A percentile compares a stretch with the other conserved stretches of the same genome.
phyloP scores from a whole-genome alignment of 805 yeast species.

The Starmerella roubikii region DNA sequence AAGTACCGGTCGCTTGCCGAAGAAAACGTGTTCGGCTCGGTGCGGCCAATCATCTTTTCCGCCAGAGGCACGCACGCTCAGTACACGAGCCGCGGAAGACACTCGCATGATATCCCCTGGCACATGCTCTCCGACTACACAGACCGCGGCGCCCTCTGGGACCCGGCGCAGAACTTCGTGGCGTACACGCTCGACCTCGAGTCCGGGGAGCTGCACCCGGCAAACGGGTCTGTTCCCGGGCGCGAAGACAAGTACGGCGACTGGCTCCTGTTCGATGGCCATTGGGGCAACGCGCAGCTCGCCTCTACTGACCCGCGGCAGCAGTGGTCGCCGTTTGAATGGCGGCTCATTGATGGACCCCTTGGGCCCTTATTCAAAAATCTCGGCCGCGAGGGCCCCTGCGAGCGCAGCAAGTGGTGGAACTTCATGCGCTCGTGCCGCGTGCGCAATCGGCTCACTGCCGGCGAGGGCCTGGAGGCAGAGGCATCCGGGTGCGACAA shows the following conservation, averaged over 20 bases:
- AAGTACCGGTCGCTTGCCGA: conserved; percentile 59
- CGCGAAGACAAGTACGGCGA: conserved; percentile 44
- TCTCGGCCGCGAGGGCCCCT: conserved; percentile 51
- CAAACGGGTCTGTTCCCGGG: conserved; percentile 32
- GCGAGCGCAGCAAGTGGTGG: conserved; percentile 89
- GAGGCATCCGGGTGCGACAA: conserved; percentile 15
- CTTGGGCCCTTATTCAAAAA: conserved; percentile 77
- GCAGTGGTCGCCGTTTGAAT: conserved; percentile 74
- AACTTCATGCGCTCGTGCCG: conserved; percentile 75
- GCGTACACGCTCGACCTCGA: conserved; percentile 69
- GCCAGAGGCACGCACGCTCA: conserved; percentile 97
- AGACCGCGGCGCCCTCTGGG: conserved; percentile 92
- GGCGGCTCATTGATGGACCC: conserved; percentile 88
- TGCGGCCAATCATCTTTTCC: conserved; percentile 66
- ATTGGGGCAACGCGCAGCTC: conserved; percentile 81
- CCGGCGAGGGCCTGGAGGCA: conserved; percentile 74
- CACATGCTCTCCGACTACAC: conserved; percentile 84
- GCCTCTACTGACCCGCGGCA: conserved; percentile 63
- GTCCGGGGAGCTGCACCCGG: conserved; percentile 27
- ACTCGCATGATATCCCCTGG: conserved; percentile 89
- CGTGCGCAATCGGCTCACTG: conserved; percentile 53
- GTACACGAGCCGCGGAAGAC: conserved; percentile 91
- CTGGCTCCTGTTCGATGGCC: conserved; percentile 74
- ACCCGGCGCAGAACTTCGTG: conserved; percentile 67
- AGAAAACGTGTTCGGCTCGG: conserved; percentile 6